Percentiles rank a stretch among this genome's conserved stretches.
phyloP scores from a whole-genome alignment of 768 basidiomycete species.

The Pulveroboletus sp. region DNA sequence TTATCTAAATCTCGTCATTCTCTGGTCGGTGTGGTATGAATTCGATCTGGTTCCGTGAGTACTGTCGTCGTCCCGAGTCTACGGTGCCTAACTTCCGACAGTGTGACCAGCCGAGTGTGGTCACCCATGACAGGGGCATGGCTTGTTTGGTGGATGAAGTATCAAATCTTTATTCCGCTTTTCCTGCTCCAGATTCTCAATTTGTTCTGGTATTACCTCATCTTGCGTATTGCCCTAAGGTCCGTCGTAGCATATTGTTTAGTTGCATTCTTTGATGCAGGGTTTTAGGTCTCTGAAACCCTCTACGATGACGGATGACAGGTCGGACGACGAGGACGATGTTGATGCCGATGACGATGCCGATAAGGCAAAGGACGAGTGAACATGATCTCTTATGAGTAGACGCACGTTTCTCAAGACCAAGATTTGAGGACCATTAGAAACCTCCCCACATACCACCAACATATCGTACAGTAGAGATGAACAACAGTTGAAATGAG shows the following conservation, averaged over 20 bases:
- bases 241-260: conserved; percentile 33
- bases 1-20: conserved; percentile 80
- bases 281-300: conserved; percentile 49
- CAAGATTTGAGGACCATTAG: background rate
- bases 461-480: conserved; percentile 7
- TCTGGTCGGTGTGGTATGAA: conserved; percentile 84
- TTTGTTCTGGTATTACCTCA: conserved; percentile 89
- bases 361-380: conserved; percentile 31
- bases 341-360: conserved; percentile 32
- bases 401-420: background rate
- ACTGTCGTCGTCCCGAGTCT: background rate
- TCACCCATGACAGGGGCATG: conserved; percentile 60
- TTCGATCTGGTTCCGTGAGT: conserved; percentile 73
- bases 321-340: conserved; percentile 77
- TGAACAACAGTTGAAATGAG: background rate
- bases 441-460: conserved; percentile 7
- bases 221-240: conserved; percentile 73
- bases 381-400: conserved; percentile 4
- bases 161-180: conserved; percentile 75
- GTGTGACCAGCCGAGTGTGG: conserved; percentile 56
- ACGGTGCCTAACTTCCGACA: conserved; percentile 25
- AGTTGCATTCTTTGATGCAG: conserved; percentile 8
- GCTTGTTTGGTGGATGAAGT: conserved; percentile 74
- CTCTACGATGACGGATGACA: conserved; percentile 54
- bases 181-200: conserved; percentile 78